Conservation (phyloP, 495 filamentous ascomycete genomes). For the Chaetomium cochliodes region DNA sequence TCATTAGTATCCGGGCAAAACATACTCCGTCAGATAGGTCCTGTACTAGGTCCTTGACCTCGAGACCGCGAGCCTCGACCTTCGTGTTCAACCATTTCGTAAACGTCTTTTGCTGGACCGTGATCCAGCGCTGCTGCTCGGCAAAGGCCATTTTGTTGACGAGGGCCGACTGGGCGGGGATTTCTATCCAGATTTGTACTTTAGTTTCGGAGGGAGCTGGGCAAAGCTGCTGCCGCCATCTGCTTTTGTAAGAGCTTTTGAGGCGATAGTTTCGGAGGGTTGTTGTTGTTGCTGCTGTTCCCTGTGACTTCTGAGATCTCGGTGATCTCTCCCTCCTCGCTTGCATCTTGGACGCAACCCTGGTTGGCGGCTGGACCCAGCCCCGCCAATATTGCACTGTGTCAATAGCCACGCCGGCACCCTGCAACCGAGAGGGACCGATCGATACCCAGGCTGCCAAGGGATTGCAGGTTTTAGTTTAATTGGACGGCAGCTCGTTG, state of each 20-base stretch:
- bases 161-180: constrained; percentile 16
- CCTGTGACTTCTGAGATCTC: background rate
- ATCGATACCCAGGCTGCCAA: constrained; percentile 19
- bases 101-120: constrained; percentile 98
- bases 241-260: constrained; percentile 10
- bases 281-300: background rate
- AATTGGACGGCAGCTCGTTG: constrained; percentile 6
- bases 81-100: constrained; percentile 99
- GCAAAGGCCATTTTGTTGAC: constrained; percentile 52
- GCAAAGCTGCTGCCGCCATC: constrained; percentile 24
- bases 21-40: constrained; percentile 92
- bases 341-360: constrained; percentile 6
- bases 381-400: constrained; percentile 15
- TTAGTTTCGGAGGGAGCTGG: constrained; percentile 7
- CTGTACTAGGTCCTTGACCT: constrained; percentile 76
- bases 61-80: constrained; percentile 68
- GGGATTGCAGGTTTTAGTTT: constrained; percentile 5
- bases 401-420: constrained; percentile 10
- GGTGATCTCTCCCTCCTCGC: constrained; percentile 5
- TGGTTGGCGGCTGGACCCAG: background rate
- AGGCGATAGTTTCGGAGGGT: constrained; percentile 6
- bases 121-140: constrained; percentile 86
- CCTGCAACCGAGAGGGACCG: background rate
- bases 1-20: constrained; percentile 19
- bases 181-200: constrained; percentile 19